Evolutionary conservation across 1,139 yeast genomes (phyloP).

Genomic region (Pichia sp.): DNA sequence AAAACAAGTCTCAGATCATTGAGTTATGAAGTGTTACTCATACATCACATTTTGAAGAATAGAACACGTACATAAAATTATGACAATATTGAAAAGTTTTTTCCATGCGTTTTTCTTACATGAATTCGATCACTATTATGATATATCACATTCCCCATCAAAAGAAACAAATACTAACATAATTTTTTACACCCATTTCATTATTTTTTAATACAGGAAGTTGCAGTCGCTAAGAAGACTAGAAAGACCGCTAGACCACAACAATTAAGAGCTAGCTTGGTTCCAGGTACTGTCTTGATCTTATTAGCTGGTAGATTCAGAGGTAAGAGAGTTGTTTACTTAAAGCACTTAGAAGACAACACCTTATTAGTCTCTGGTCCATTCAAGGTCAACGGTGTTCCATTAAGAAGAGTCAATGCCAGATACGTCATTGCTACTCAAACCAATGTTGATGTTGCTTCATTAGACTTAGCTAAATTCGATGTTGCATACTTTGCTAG

Average conservation of each 20-base stretch:
- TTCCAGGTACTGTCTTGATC: constrained; percentile 98
- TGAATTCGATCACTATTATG: too few relatives aligned
- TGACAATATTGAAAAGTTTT: too few relatives aligned
- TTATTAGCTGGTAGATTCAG: constrained; percentile 99
- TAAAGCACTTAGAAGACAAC: constrained; percentile 97
- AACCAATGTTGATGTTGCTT: constrained; percentile 76
- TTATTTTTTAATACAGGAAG: constrained; percentile 8
- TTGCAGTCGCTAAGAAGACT: constrained; percentile 74
- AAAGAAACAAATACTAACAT: constrained; percentile 13
- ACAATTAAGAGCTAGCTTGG: constrained; percentile 91
- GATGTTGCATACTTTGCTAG: constrained; percentile 96
- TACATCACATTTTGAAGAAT: too few relatives aligned
- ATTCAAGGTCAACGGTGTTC: constrained; percentile 99
- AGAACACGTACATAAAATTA: too few relatives aligned
- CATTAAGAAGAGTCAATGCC: constrained; percentile 98
- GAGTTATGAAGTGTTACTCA: too few relatives aligned
- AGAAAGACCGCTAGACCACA: constrained; percentile 96
- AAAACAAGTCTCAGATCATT: too few relatives aligned
- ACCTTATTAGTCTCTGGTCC: constrained; percentile 98
- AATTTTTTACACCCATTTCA: not conserved
- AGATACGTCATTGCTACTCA: constrained; percentile 99
- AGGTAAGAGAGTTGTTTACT: constrained; percentile 99
- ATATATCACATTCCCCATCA: too few relatives aligned
- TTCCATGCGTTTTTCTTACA: too few relatives aligned
- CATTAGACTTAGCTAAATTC: constrained; percentile 89